phyloP scores from a whole-genome alignment of 129 eudicot genomes.

The Erigeron canadensis region DNA sequence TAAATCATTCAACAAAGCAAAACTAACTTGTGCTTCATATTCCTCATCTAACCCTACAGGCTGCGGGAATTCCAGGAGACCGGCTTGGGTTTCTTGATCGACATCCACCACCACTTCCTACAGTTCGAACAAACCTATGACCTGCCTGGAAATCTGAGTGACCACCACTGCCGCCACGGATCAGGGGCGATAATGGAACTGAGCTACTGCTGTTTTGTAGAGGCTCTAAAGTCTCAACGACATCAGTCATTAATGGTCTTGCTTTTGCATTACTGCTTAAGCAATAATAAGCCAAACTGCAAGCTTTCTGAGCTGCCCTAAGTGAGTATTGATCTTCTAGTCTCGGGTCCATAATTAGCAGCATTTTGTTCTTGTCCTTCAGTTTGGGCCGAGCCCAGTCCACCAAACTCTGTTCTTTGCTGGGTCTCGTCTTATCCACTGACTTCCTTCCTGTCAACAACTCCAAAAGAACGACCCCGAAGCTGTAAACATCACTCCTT shows the following conservation, averaged over 20 bases:
- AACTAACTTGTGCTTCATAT: neutral
- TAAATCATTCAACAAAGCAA: neutral
- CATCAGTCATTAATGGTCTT: conserved; percentile 17
- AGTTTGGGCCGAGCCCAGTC: conserved; percentile 22
- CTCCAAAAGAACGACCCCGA: conserved; percentile 18
- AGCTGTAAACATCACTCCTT: conserved; percentile 14
- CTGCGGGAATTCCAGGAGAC: conserved; percentile 5
- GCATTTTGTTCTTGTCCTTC: conserved; percentile 16
- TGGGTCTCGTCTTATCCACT: conserved; percentile 1
- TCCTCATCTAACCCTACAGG: conserved; percentile 16
- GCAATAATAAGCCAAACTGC: conserved; percentile 18
- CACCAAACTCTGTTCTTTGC: conserved; percentile 11
- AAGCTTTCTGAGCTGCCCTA: conserved; percentile 22
- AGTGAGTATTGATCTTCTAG: conserved; percentile 19
- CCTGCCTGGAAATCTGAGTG: conserved; percentile 3
- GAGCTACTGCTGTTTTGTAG: neutral
- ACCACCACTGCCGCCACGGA: neutral
- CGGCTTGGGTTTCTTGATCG: conserved; percentile 10
- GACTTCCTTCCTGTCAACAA: conserved; percentile 3
- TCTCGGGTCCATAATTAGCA: conserved; percentile 16
- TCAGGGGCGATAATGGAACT: neutral
- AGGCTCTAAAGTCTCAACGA: conserved; percentile 16
- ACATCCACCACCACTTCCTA: conserved; percentile 17
- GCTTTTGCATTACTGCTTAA: conserved; percentile 16
- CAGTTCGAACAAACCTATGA: conserved; percentile 13